Evolutionary conservation across 495 filamentous ascomycete genomes (phyloP).

Genomic region (Neurospora pannonica): DNA sequence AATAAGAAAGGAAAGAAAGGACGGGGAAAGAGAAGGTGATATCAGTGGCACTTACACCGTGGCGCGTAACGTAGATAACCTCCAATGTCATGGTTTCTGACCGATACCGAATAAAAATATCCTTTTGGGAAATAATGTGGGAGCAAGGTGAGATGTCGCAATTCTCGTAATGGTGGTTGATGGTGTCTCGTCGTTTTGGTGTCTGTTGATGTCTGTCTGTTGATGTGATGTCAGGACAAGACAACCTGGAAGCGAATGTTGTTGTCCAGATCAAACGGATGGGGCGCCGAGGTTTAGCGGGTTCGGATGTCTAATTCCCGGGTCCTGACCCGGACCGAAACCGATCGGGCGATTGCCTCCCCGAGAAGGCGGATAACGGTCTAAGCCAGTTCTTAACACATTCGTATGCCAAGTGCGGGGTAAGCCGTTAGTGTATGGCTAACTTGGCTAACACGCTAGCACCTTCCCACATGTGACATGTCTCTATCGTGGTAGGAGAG

Average conservation of each 20-base stretch:
- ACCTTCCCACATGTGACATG: neutral
- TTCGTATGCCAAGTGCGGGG: neutral
- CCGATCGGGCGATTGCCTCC: neutral
- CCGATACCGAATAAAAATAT: neutral
- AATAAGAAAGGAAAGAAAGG: neutral
- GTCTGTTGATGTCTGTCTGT: neutral
- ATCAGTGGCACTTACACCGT: constrained; percentile 56
- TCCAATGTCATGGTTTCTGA: constrained; percentile 44
- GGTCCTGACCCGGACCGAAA: neutral
- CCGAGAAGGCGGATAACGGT: neutral
- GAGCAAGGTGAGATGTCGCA: neutral
- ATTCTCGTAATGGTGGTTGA: neutral
- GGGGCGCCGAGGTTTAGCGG: neutral
- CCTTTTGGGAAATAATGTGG: neutral
- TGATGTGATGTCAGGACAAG: neutral
- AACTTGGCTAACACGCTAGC: neutral
- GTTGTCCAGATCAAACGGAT: neutral
- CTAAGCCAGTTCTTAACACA: neutral
- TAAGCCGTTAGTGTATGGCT: neutral
- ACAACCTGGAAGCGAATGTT: neutral
- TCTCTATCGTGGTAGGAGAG: neutral
- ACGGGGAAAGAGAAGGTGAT: neutral
- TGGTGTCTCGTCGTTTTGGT: neutral
- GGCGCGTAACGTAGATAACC: constrained; percentile 75
- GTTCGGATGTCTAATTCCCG: neutral